Percentiles rank a stretch among this genome's conserved stretches.
phyloP scores from a whole-genome alignment of 768 basidiomycete genomes.

The Russula olivacea region DNA sequence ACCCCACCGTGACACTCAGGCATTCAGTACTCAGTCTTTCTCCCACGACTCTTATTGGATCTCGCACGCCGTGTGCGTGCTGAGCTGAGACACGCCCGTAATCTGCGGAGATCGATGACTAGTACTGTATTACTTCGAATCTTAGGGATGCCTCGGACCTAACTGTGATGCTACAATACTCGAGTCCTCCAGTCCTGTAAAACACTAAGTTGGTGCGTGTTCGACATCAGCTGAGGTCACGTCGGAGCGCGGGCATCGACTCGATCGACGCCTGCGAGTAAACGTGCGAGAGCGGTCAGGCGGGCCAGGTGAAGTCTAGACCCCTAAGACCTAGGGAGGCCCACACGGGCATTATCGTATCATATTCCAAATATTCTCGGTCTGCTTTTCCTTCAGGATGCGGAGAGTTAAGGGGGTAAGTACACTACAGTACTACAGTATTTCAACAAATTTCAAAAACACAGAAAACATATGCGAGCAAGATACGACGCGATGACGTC shows the following conservation, averaged over 20 bases:
- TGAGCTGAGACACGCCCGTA: neutral
- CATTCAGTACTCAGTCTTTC: too few species aligned
- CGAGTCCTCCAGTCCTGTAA: too few species aligned
- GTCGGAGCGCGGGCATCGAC: neutral
- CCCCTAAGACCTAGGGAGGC: neutral
- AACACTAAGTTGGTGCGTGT: neutral
- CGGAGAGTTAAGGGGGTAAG: slow-evolving; percentile 21
- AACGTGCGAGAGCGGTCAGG: neutral
- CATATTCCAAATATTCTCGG: slow-evolving; percentile 26
- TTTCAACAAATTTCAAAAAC: slow-evolving; percentile 1
- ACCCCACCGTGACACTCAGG: too few species aligned
- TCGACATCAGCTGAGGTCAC: neutral
- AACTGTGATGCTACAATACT: too few species aligned
- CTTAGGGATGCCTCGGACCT: too few species aligned
- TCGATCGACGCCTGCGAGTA: neutral
- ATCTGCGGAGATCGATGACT: neutral
- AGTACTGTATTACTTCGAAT: too few species aligned
- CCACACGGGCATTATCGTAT: neutral
- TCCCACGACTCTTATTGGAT: too few species aligned
- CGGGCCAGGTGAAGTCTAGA: neutral
- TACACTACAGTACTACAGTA: slow-evolving; percentile 12
- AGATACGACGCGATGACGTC: slow-evolving; percentile 7
- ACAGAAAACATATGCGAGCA: slow-evolving; percentile 4
- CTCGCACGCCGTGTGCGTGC: too few species aligned
- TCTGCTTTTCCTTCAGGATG: slow-evolving; percentile 17